Evolutionary conservation across 768 basidiomycete species (phyloP), one percentile per base, ranked within the genome.

Genomic region (Suillus subaureus): DNA sequence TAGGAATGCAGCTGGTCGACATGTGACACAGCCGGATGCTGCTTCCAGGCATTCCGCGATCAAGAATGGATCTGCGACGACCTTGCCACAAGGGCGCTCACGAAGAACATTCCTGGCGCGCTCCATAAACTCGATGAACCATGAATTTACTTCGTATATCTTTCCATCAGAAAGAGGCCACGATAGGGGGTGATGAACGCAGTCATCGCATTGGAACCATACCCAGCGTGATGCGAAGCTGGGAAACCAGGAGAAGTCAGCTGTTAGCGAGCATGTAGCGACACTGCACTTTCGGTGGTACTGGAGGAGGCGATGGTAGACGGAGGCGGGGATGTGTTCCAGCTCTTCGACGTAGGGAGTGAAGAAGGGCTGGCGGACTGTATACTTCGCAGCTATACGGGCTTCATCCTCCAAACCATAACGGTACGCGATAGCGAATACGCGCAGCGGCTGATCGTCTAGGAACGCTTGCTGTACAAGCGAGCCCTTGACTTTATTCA

Each of bases 361-460:
- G 39, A 74, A 75, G 42, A 82, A 70, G 47, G 79, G 75, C 23
- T 74, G 67, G 47, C 73, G 70, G 56, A 82, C 73, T 39, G 81
- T 79, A 61, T 73, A 64, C 21, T 65, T 71, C 3, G 80, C 79
- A 45, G 81, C 81, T 3, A 72, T 65, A n/a, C 70, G 72, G 15
- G 76, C 73, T 61, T 80, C 76, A 13, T 70, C 68, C 49, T 76
- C 72, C 60, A 80, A 69, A 45, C 75, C 68, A 65, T 79, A 80
- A 43, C 76, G 77, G 63, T 76, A 74, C 28, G 80, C 79, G 64
- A 82, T 75, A 51, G 81, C 80, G 58, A 79, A 82, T 16, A 78
- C 72, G 31, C 79, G 77, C 12, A 82, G 42, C 1, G 81, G 75
- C 40, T 77, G 75, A 58, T 68, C 43, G 4, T 79, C 71, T 3